These are phyloP conservation scores for Bacterosira constricta DNA, from an alignment of 108 stramenopile genomes.

Conservation along the genomic window DNA sequence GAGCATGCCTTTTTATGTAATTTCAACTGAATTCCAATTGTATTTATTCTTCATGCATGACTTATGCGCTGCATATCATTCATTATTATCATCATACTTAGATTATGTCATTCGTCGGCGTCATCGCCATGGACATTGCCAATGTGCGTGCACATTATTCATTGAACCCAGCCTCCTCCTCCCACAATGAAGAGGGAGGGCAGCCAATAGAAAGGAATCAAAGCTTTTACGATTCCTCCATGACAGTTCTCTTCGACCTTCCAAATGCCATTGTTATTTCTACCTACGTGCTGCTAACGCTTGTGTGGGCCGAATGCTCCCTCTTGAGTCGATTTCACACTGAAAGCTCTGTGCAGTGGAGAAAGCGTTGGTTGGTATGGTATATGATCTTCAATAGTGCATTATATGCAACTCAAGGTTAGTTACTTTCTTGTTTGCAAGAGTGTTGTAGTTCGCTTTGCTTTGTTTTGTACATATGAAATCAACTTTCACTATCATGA, in stretches of 20 bases:
- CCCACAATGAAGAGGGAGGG: constrained; percentile 3
- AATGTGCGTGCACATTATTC: constrained; percentile 74
- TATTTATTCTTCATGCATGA: no score
- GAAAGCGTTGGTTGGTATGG: constrained; percentile 60
- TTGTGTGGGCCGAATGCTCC: constrained; percentile 89
- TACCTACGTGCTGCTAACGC: constrained; percentile 80
- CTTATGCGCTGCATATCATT: no score
- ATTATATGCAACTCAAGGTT: constrained; percentile 76
- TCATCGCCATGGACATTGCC: constrained; percentile 77
- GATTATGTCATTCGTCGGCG: constrained; percentile 84
- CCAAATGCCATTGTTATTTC: constrained; percentile 88
- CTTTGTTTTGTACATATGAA: no score
- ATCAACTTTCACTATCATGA: no score
- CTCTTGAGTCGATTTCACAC: constrained; percentile 79
- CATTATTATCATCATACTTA: no score
- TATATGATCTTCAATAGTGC: constrained; percentile 87
- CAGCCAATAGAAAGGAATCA: constrained; percentile 57
- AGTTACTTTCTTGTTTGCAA: no score
- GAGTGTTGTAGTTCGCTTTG: no score
- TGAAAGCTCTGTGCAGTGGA: constrained; percentile 52
- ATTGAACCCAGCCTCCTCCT: constrained; percentile 35
- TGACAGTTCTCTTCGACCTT: constrained; percentile 85
- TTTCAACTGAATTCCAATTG: no score
- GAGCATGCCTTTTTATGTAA: no score
- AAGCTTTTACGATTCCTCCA: constrained; percentile 82